These are phyloP conservation scores for Collybia nuda DNA, from an alignment of 768 basidiomycete species.

Conservation along the genomic window DNA sequence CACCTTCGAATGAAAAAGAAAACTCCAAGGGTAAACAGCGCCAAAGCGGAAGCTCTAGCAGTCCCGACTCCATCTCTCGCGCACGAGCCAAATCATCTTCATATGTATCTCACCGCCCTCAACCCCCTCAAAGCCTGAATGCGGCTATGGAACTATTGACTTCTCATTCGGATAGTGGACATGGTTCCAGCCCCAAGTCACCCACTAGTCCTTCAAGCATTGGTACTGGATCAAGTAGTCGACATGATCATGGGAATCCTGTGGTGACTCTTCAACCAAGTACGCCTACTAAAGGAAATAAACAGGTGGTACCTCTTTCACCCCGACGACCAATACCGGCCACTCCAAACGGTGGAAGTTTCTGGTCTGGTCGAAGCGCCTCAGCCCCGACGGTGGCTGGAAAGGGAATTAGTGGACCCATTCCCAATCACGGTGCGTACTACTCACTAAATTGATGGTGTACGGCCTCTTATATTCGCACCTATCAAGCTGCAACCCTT, in stretches of 20 bases:
- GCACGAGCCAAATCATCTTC: slow-evolving; percentile 54
- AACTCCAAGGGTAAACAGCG: slow-evolving; percentile 30
- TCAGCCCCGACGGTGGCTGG: slow-evolving; percentile 51
- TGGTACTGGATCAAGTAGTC: slow-evolving; percentile 14
- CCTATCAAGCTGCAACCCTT: slow-evolving; percentile 56
- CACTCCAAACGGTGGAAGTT: slow-evolving; percentile 29
- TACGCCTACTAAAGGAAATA: slow-evolving; percentile 26
- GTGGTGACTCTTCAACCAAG: slow-evolving; percentile 22
- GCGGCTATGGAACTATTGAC: slow-evolving; percentile 70
- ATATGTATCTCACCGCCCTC: slow-evolving; percentile 52
- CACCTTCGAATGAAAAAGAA: slow-evolving; percentile 30
- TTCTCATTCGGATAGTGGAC: slow-evolving; percentile 41
- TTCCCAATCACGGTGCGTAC: slow-evolving; percentile 65
- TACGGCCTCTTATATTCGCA: slow-evolving; percentile 7
- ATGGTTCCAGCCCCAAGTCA: slow-evolving; percentile 24
- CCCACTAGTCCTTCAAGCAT: slow-evolving; percentile 21
- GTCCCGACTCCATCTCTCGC: slow-evolving; percentile 41
- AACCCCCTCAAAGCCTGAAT: slow-evolving; percentile 67
- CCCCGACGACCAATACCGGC: slow-evolving; percentile 45
- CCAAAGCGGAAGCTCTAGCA: slow-evolving; percentile 22
- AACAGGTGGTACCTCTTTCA: slow-evolving; percentile 33
- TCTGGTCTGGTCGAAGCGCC: slow-evolving; percentile 31
- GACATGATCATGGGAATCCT: slow-evolving; percentile 16
- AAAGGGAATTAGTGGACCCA: slow-evolving; percentile 67
- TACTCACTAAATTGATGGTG: slow-evolving; percentile 1